Base-by-base conservation (phyloP, 768 basidiomycete species). In the Terana coerulea region DNA sequence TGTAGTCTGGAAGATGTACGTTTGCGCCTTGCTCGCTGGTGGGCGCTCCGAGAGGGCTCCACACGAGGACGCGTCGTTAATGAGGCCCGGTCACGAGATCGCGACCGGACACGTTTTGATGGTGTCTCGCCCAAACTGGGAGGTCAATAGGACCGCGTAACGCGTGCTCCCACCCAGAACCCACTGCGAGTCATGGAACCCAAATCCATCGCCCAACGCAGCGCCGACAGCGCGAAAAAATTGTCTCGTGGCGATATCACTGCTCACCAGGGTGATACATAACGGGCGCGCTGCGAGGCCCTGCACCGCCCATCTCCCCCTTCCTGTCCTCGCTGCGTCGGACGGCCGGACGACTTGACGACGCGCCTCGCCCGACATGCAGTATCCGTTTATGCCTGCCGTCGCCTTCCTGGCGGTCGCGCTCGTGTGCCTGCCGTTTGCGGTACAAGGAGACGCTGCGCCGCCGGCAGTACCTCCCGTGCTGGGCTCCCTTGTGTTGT, bases 401-500 rank as follows among this genome's bases (percentile, higher is more conserved):
- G 43, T 29, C 22, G 43, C 43, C 43, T 30, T 44, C 43, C 22
- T 26, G 14, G 43, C 43, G 25, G 25, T 29, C 17, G 29, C 29
- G 2, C 22, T 8, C 8, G 22, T 44, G 12, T 2, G 10, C 15
- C 26, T 29, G 25, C 43, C 43, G 7, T 30, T 44, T 44, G 25
- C 17, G 26, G 26, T 19, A 30, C 43, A 44, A 30, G 21, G 26
- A n/a, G 43, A 30, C 28, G 15, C 29, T 44, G 11, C 2, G 28
- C 22, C 43, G 43, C 26, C 22, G 43, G 19, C 43, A 44, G 11
- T 29, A 30, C 26, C 43, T 44, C 9, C 43, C 43, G 11, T 8
- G 19, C 29, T 22, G 28, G 28, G 29, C n/a, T n/a, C 17, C 26
- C 19, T 30, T 3, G 43, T 90, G 72, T 47, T 73, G 24, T 90